A percentile compares a stretch with the other conserved stretches of the same genome.
Conservation (phyloP, 768 basidiomycete genomes). For the Tricholoma sp. region DNA sequence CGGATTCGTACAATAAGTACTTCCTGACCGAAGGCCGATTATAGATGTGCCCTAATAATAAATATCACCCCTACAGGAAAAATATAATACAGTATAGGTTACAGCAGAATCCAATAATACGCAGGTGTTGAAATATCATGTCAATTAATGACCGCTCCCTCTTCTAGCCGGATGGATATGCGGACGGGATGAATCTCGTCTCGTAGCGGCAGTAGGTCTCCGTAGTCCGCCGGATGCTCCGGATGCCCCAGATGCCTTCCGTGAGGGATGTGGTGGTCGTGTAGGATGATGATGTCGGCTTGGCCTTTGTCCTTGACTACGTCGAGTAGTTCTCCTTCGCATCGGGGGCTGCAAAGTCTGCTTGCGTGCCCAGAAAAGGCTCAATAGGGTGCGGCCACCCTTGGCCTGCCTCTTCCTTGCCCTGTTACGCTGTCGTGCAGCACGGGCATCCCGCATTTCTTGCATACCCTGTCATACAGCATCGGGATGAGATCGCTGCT, state of each 20-base stretch:
- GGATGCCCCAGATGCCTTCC: slow-evolving; percentile 5
- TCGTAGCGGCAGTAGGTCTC: slow-evolving; percentile 8
- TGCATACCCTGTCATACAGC: slow-evolving; percentile 47
- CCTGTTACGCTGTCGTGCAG: slow-evolving; percentile 18
- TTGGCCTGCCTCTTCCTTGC: slow-evolving; percentile 16
- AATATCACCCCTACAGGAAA: no score
- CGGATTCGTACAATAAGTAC: no score
- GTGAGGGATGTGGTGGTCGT: slow-evolving; percentile 6
- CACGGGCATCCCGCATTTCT: slow-evolving; percentile 59
- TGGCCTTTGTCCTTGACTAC: slow-evolving; percentile 4
- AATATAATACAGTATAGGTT: not conserved
- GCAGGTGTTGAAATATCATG: not conserved
- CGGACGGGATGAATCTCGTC: slow-evolving; percentile 1
- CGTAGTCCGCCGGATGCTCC: slow-evolving; percentile 1
- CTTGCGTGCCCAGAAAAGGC: slow-evolving; percentile 17
- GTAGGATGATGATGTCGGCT: slow-evolving; percentile 1
- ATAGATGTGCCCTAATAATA: no score
- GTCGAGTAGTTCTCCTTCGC: slow-evolving; percentile 7
- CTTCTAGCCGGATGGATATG: not conserved
- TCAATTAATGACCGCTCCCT: not conserved
- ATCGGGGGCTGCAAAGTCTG: slow-evolving; percentile 1
- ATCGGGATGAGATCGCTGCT: not conserved
- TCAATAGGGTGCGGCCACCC: slow-evolving; percentile 17
- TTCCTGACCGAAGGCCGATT: not conserved
- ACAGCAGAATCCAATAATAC: not conserved